Conservation (phyloP, 148 eudicot genomes). For the Camellia japonica region DNA sequence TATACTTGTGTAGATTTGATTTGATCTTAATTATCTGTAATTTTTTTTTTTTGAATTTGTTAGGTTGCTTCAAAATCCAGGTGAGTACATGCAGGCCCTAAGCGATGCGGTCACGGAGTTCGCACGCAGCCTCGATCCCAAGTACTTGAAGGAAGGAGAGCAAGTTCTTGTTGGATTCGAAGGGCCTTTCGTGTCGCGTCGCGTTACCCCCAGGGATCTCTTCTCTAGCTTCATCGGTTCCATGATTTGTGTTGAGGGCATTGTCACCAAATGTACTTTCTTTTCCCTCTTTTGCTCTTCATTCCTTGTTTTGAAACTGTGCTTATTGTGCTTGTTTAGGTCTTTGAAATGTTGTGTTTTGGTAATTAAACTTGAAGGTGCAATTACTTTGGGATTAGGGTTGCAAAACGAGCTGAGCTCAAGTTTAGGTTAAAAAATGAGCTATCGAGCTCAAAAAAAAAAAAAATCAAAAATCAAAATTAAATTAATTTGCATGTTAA, state of each 20-base stretch:
- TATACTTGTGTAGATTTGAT: no score
- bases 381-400: neutral
- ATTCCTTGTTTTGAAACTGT: neutral
- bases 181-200: slow-evolving; percentile 90
- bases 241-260: slow-evolving; percentile 94
- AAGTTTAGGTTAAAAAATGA: no score
- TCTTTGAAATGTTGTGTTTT: neutral
- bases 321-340: neutral
- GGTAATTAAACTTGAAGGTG: neutral
- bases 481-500: no score
- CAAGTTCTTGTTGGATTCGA: slow-evolving; percentile 85
- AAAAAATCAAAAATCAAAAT: no score
- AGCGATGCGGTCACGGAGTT: slow-evolving; percentile 84
- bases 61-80: slow-evolving; percentile 80
- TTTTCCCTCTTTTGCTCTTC: neutral
- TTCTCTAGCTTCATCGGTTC: slow-evolving; percentile 92
- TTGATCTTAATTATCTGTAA: neutral
- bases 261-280: slow-evolving; percentile 79
- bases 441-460: no score
- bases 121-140: slow-evolving; percentile 57
- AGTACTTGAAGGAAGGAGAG: slow-evolving; percentile 93
- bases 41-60: neutral
- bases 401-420: no score
- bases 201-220: slow-evolving; percentile 89
- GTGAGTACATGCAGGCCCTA: slow-evolving; percentile 82